These are phyloP conservation scores for Sarocladium strictum DNA, from an alignment of 2,329 filamentous ascomycete genomes.

Conservation along the genomic window DNA sequence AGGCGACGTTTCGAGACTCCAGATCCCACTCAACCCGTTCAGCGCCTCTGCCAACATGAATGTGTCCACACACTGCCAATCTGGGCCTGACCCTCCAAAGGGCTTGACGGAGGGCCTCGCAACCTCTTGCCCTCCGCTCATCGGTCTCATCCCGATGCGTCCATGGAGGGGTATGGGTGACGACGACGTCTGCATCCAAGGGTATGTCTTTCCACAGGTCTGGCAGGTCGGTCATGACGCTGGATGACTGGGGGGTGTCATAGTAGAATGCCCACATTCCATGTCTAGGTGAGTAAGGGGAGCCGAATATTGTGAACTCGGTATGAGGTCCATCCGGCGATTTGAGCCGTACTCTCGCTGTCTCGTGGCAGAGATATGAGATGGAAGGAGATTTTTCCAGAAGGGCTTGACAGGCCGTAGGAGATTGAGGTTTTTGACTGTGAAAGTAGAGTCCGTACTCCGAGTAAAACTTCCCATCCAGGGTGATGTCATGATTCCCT, in stretches of 20 bases:
- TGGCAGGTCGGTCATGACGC: slow-evolving; percentile 19
- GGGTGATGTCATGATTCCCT: slow-evolving; percentile 72
- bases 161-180: slow-evolving; percentile 65
- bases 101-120: slow-evolving; percentile 49
- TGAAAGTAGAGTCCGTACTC: slow-evolving; percentile 49
- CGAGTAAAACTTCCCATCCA: slow-evolving; percentile 58
- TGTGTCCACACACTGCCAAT: slow-evolving; percentile 65
- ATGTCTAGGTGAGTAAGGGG: slow-evolving; percentile 55
- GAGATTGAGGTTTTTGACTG: slow-evolving; percentile 48
- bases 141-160: slow-evolving; percentile 50
- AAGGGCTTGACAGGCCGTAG: slow-evolving; percentile 46
- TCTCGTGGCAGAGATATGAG: slow-evolving; percentile 58
- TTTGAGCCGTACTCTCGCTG: slow-evolving; percentile 46
- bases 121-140: slow-evolving; percentile 43
- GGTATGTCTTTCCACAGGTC: slow-evolving; percentile 58
- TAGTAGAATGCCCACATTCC: slow-evolving; percentile 66
- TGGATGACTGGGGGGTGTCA: slow-evolving; percentile 20
- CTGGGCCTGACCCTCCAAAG: slow-evolving; percentile 57
- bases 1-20: slow-evolving; percentile 29
- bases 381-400: slow-evolving; percentile 49
- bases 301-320: slow-evolving; percentile 62
- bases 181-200: slow-evolving; percentile 54
- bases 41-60: slow-evolving; percentile 62
- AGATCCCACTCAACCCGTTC: slow-evolving; percentile 58
- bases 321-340: slow-evolving; percentile 50